These are phyloP conservation scores for Bisporella sp. DNA, from an alignment of 2,329 filamentous ascomycete genomes.

Conservation along the genomic window DNA sequence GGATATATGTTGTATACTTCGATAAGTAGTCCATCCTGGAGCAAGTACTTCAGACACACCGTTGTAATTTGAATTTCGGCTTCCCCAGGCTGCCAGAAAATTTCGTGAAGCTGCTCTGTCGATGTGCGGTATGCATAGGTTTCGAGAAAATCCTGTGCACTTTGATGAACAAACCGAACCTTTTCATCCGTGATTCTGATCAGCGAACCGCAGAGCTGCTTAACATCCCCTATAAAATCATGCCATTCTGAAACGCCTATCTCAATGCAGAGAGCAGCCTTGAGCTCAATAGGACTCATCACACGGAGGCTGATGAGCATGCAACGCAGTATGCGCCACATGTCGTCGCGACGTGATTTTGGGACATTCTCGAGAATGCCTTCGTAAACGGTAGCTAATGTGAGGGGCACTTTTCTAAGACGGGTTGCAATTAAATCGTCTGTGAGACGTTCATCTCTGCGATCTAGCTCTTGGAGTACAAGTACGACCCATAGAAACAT, in stretches of 20 bases:
- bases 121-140: not conserved
- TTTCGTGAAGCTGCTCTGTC: not conserved
- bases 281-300: not conserved
- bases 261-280: slow-evolving; percentile 1
- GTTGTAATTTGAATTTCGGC: not conserved
- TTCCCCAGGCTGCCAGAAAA: not conserved
- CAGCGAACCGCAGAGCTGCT: slow-evolving; percentile 2
- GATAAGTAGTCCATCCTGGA: not conserved
- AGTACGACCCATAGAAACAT: slow-evolving; percentile 8
- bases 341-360: not conserved
- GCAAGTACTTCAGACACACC: slow-evolving; percentile 1
- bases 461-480: slow-evolving; percentile 1
- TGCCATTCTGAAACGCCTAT: not conserved
- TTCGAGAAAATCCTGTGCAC: slow-evolving; percentile 3
- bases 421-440: slow-evolving; percentile 1
- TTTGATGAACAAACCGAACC: slow-evolving; percentile 2
- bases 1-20: not conserved
- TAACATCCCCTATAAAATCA: slow-evolving; percentile 2
- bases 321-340: slow-evolving; percentile 3
- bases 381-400: slow-evolving; percentile 1
- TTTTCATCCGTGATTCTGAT: not conserved
- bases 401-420: not conserved
- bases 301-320: not conserved
- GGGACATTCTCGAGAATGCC: not conserved
- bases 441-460: not conserved